These are phyloP conservation scores for Torulaspora indica DNA, from an alignment of 805 yeast species.

Conservation along the genomic window DNA sequence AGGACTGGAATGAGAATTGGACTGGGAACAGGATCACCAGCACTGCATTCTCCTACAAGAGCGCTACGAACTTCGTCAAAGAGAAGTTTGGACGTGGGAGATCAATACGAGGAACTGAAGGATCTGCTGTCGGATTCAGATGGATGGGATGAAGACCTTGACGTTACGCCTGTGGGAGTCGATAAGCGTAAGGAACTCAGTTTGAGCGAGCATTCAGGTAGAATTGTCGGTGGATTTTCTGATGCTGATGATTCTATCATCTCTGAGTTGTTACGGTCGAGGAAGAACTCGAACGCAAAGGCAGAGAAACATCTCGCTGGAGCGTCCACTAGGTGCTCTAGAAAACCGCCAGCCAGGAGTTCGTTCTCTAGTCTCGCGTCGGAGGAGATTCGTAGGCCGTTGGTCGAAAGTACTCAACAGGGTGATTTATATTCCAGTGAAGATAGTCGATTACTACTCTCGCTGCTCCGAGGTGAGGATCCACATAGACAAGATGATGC, in stretches of 20 bases:
- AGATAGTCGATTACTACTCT: constrained; percentile 7
- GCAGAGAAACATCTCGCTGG: constrained; percentile 9
- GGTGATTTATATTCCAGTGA: constrained; percentile 2
- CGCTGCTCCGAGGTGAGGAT: constrained; percentile 9
- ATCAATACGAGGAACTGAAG: constrained; percentile 18
- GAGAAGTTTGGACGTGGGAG: neutral
- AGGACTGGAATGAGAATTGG: constrained; percentile 9
- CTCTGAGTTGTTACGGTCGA: constrained; percentile 8
- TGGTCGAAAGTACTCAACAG: constrained; percentile 12
- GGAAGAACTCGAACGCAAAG: neutral
- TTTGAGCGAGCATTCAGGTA: neutral
- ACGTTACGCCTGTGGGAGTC: neutral
- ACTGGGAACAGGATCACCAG: constrained; percentile 6
- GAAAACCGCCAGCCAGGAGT: constrained; percentile 5
- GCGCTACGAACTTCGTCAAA: constrained; percentile 1
- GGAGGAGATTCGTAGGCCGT: constrained; percentile 4
- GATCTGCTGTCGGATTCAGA: constrained; percentile 26
- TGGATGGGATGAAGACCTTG: constrained; percentile 25
- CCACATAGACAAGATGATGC: neutral
- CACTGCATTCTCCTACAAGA: neutral
- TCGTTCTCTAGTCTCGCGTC: constrained; percentile 11
- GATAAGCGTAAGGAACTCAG: too few species aligned
- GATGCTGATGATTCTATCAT: constrained; percentile 16
- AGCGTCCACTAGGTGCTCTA: constrained; percentile 8
- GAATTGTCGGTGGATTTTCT: constrained; percentile 10